Evolutionary conservation across 179 eudicot species (phyloP), one percentile per base, ranked within the genome.

Genomic region (Kewa caespitosa): DNA sequence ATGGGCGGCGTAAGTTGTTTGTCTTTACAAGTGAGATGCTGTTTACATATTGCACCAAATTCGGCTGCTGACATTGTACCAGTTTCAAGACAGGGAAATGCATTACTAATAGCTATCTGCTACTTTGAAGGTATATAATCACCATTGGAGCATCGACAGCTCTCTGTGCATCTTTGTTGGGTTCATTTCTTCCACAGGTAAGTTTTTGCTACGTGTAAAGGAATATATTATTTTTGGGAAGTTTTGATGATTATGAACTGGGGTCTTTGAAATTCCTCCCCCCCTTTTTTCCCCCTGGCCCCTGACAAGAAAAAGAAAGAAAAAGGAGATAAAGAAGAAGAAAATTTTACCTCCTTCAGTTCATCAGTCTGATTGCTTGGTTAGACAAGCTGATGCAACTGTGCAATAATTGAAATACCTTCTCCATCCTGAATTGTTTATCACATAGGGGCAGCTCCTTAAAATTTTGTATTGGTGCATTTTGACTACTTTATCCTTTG

Each of bases 171-270:
- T 89, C 96, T 70, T 82, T 94, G 77, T 81, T 94, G 96, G 98
- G 97, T 72, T 90, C 98, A 43, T 76, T 94, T 72, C 88, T 94
- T 59, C 98, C 97, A 68, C 98, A 92, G 92, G 98, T 92, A 78
- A 74, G 74, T n/a, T 63, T 42, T 36, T 25, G 15, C 28, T 8
- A 46, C 38, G 23, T 67, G 39, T 31, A 37, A 36, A 3, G 25
- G 23, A 5, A n/a, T 31, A 46, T 43, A 36, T 43, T 43, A 61
- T 15, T 33, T 9, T 31, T 71, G 36, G n/a, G n/a, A 27, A n/a
- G 14, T 23, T 71, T 3, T 33, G n/a, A 27, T 32, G 5, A 66
- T 43, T 57, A 37, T 62, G 46, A 70, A 57, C 8, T 57, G 39
- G 37, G 39, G 55, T 6, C 42, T 12, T 68, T 12, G 28, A 34